A percentile compares a stretch with the other conserved stretches of the same genome.
These are phyloP conservation scores for Colletotrichum sp. DNA, from an alignment of 2,329 filamentous ascomycete species.

Conservation along the genomic window DNA sequence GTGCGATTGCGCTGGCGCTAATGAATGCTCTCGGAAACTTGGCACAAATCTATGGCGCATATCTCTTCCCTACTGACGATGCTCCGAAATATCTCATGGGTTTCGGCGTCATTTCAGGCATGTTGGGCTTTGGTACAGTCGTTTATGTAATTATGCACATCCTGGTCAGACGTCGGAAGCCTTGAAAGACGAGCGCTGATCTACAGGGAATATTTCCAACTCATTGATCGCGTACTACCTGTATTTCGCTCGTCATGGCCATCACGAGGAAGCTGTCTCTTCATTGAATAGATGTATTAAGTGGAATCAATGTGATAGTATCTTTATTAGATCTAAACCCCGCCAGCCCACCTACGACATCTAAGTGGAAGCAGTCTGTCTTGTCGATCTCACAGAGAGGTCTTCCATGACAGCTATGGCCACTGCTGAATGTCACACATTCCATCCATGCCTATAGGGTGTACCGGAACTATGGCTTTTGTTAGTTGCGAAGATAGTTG, in stretches of 20 bases:
- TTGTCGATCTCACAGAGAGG: not conserved
- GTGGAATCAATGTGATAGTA: not conserved
- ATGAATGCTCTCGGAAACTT: slow-evolving; percentile 61
- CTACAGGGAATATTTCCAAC: rapidly evolving
- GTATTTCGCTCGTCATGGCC: not conserved
- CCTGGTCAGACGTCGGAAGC: not conserved
- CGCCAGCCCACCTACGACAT: not conserved
- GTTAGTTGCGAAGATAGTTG: not conserved
- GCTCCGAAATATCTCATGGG: slow-evolving; percentile 52
- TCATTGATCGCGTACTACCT: no score
- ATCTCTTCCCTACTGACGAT: slow-evolving; percentile 54
- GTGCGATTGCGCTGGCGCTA: slow-evolving; percentile 50
- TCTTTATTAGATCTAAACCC: not conserved
- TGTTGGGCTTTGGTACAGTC: slow-evolving; percentile 10
- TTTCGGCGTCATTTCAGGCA: slow-evolving; percentile 28
- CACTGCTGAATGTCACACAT: not conserved
- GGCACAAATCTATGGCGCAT: slow-evolving; percentile 60
- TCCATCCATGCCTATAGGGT: not conserved
- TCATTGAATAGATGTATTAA: not conserved
- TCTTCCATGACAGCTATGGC: rapidly evolving
- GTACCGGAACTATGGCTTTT: not conserved
- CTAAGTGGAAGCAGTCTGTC: not conserved
- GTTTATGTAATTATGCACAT: not conserved
- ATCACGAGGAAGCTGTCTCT: not conserved
- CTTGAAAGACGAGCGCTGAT: not conserved